phyloP scores from a whole-genome alignment of 2,329 filamentous ascomycete genomes.

The Aureobasidium leucospermi region DNA sequence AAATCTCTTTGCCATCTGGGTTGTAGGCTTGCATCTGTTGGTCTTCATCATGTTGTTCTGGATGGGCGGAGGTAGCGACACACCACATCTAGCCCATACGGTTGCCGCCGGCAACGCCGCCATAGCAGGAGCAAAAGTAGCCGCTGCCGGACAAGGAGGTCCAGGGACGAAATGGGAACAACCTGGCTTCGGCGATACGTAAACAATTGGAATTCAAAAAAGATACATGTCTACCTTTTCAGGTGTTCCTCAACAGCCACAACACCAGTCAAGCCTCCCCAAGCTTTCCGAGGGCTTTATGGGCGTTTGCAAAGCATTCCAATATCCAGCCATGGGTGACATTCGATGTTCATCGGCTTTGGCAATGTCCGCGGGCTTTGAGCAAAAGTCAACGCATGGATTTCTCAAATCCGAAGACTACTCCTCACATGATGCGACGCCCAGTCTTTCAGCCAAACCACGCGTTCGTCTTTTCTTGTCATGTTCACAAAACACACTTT shows the following conservation, averaged over 20 bases:
- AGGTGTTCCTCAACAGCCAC: neutral
- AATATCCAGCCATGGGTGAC: neutral
- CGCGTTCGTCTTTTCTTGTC: neutral
- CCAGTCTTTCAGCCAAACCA: neutral
- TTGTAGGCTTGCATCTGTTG: constrained; percentile 77
- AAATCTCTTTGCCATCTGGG: constrained; percentile 90
- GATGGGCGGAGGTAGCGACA: constrained; percentile 46
- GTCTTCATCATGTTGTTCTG: constrained; percentile 84
- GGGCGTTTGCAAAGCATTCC: neutral
- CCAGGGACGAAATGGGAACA: constrained; percentile 8
- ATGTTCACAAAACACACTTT: neutral
- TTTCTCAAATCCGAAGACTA: neutral
- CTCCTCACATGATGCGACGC: neutral
- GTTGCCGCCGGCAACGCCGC: constrained; percentile 2
- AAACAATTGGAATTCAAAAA: neutral
- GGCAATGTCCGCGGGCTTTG: neutral
- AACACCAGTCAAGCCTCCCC: neutral
- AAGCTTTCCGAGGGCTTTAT: constrained; percentile 1
- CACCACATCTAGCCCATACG: neutral
- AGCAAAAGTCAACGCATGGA: too few species aligned
- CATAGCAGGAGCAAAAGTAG: constrained; percentile 2
- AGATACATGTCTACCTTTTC: neutral
- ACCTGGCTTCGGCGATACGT: constrained; percentile 2
- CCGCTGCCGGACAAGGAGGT: neutral
- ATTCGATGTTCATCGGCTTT: neutral